Conservation (phyloP, 2,329 filamentous ascomycete species). For the Ceratocystis huliohia region DNA sequence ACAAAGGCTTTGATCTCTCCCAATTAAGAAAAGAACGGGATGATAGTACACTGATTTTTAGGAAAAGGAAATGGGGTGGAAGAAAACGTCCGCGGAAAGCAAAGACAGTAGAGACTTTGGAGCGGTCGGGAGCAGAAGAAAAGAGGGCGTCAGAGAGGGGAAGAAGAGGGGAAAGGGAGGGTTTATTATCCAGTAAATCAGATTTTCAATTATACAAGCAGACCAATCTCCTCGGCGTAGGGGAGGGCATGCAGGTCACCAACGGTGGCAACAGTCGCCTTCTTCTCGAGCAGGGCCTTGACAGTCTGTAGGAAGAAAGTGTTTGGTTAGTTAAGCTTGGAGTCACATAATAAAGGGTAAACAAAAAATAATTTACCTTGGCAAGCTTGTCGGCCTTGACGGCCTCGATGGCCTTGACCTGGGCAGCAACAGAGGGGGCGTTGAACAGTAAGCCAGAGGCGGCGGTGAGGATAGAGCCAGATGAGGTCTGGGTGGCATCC, state of each 20-base stretch:
- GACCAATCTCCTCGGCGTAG: slow-evolving; percentile 84
- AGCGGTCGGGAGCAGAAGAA: neutral
- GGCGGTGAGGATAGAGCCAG: slow-evolving; percentile 66
- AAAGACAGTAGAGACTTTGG: neutral
- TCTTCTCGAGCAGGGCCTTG: slow-evolving; percentile 75
- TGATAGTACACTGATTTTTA: slow-evolving; percentile 23
- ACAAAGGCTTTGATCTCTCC: slow-evolving; percentile 30
- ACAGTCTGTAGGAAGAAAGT: slow-evolving; percentile 50
- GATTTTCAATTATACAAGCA: slow-evolving; percentile 63
- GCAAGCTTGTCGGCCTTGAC: slow-evolving; percentile 68
- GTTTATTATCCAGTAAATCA: slow-evolving; percentile 20
- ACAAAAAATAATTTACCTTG: slow-evolving; percentile 10
- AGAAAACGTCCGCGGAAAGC: neutral
- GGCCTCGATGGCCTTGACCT: slow-evolving; percentile 63
- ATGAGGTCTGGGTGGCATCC: slow-evolving; percentile 65
- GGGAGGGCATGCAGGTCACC: slow-evolving; percentile 86
- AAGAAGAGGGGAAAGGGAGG: neutral
- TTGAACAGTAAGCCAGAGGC: slow-evolving; percentile 73
- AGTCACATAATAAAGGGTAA: neutral
- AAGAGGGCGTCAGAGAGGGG: neutral
- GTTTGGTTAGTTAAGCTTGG: slow-evolving; percentile 25
- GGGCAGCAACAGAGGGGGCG: slow-evolving; percentile 69
- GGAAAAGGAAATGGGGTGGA: neutral
- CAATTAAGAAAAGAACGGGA: slow-evolving; percentile 18
- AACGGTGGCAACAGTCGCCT: slow-evolving; percentile 77